These are phyloP conservation scores for Neopestalotiopsis clavispora DNA, from an alignment of 2,329 filamentous ascomycete species.

Conservation along the genomic window DNA sequence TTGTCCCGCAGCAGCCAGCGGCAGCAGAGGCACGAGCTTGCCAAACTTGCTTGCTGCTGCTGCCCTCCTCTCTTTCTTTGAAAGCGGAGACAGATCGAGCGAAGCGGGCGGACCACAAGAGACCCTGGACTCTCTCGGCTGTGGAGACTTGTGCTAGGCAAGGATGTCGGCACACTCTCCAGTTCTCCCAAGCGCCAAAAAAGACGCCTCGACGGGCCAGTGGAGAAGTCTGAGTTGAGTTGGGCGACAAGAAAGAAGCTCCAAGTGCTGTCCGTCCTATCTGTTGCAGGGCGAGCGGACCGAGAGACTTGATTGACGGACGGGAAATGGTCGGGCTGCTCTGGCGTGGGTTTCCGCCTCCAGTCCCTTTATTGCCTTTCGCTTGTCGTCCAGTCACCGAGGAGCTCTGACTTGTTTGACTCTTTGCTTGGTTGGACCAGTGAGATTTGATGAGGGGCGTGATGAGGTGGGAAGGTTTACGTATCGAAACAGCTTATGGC, in stretches of 20 bases:
- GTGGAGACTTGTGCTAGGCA: constrained; percentile 1
- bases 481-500: constrained; percentile 1
- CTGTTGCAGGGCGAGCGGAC: neutral
- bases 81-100: constrained; percentile 9
- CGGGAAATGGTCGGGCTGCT: neutral
- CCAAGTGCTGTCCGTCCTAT: neutral
- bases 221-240: neutral
- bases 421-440: neutral
- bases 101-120: constrained; percentile 1
- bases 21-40: neutral
- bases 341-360: neutral
- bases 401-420: neutral
- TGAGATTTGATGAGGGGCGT: neutral
- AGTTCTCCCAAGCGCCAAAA: constrained; percentile 8
- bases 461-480: neutral
- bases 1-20: constrained; percentile 11
- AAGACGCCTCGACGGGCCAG: constrained; percentile 10
- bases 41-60: neutral
- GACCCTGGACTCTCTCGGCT: constrained; percentile 5
- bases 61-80: constrained; percentile 2
- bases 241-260: constrained; percentile 1
- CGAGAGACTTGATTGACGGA: constrained; percentile 10
- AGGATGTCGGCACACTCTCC: constrained; percentile 12
- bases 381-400: neutral
- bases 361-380: neutral